Percentiles rank a stretch among this genome's conserved stretches.
These are phyloP conservation scores for Scheffersomyces insectosa DNA, from an alignment of 1,139 yeast species.

Conservation along the genomic window DNA sequence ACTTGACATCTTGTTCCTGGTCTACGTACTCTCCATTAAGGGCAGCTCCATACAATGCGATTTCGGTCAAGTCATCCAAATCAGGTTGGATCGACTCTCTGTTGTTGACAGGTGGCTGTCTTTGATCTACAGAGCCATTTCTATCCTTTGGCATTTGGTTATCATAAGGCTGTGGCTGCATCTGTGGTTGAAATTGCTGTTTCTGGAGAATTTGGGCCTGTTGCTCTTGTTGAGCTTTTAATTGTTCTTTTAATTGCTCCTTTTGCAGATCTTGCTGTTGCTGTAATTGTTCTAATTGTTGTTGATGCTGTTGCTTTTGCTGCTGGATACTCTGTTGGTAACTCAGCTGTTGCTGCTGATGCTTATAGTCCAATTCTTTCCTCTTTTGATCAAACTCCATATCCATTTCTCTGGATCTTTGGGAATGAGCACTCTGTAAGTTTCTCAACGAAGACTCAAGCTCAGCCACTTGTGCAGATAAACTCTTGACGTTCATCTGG, in stretches of 20 bases:
- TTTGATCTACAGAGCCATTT: neutral
- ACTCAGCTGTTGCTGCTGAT: conserved; percentile 3
- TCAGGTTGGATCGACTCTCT: conserved; percentile 20
- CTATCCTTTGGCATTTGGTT: neutral
- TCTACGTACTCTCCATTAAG: conserved; percentile 25
- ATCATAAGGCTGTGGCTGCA: no score
- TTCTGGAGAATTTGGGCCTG: no score
- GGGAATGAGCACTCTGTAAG: neutral
- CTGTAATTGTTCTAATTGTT: conserved; percentile 4
- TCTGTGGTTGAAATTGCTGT: no score
- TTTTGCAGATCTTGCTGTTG: neutral
- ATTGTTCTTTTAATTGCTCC: neutral
- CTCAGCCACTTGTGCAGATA: conserved; percentile 7
- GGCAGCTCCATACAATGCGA: conserved; percentile 43
- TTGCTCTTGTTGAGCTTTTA: no score
- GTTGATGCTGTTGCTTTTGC: conserved; percentile 6
- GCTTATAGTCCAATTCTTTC: conserved; percentile 14
- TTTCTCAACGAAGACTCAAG: conserved; percentile 3
- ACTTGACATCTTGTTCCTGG: conserved; percentile 6
- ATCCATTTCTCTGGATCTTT: conserved; percentile 6
- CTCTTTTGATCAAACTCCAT: conserved; percentile 9
- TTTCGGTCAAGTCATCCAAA: conserved; percentile 46
- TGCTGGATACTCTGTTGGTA: neutral
- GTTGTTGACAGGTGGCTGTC: neutral
- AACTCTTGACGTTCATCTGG: conserved; percentile 13